Percentiles rank a stretch among this genome's conserved stretches.
These are phyloP conservation scores for Lathyrus tuberosus DNA, from an alignment of 306 rosid genomes.

Conservation along the genomic window DNA sequence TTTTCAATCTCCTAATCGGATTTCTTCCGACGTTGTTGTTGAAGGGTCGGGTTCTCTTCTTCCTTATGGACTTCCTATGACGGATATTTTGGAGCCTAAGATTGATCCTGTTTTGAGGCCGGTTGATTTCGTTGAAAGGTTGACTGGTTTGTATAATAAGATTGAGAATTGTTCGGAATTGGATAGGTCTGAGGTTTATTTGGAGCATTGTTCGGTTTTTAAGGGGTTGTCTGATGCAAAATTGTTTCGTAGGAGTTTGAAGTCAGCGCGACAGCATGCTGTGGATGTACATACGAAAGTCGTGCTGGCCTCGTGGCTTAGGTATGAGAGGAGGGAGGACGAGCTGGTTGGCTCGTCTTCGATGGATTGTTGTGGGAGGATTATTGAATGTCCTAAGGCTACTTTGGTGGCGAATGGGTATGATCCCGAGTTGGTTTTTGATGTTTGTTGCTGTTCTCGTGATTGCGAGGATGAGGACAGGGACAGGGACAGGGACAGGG, in stretches of 20 bases:
- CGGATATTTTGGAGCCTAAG: slow-evolving; percentile 67
- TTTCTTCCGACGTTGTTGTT: slow-evolving; percentile 33
- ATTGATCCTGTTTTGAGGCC: slow-evolving; percentile 56
- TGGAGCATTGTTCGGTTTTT: slow-evolving; percentile 68
- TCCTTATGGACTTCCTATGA: slow-evolving; percentile 67
- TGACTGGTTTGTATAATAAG: slow-evolving; percentile 53
- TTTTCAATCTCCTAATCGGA: slow-evolving; percentile 39
- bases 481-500: too few species aligned
- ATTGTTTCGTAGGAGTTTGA: slow-evolving; percentile 70
- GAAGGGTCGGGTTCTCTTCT: slow-evolving; percentile 52
- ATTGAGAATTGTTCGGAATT: slow-evolving; percentile 56
- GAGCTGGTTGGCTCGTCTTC: slow-evolving; percentile 66
- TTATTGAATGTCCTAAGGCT: slow-evolving; percentile 73
- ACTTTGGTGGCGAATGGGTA: slow-evolving; percentile 61
- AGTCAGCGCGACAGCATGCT: slow-evolving; percentile 76
- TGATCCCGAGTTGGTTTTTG: slow-evolving; percentile 63
- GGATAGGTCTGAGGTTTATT: slow-evolving; percentile 51
- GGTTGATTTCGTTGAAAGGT: slow-evolving; percentile 52
- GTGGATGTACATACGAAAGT: slow-evolving; percentile 69
- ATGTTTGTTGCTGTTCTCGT: slow-evolving; percentile 52
- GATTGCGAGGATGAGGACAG: not conserved
- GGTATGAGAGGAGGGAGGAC: slow-evolving; percentile 82
- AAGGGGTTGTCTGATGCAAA: slow-evolving; percentile 61
- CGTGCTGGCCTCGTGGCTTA: slow-evolving; percentile 72
- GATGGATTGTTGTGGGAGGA: slow-evolving; percentile 72